Evolutionary conservation across 805 yeast genomes (phyloP).

Genomic region (Candida ovalis): DNA sequence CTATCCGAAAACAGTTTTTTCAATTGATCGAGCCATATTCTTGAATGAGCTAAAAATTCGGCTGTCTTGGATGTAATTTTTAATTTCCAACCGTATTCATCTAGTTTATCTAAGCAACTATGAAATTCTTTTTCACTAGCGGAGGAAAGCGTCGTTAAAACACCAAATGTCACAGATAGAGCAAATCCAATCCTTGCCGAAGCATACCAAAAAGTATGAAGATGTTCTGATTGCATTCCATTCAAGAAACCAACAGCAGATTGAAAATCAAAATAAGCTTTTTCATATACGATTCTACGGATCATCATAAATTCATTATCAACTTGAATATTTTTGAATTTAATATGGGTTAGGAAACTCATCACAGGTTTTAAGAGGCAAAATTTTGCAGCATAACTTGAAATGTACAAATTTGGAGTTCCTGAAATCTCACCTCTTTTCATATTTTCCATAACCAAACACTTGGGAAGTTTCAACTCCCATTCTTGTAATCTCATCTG

Average conservation of each 20-base stretch:
- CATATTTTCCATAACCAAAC: slow-evolving; percentile 10
- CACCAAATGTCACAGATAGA: slow-evolving; percentile 10
- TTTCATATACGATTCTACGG: slow-evolving; percentile 7
- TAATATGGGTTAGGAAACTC: slow-evolving; percentile 6
- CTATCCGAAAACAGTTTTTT: slow-evolving; percentile 1
- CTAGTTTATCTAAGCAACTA: slow-evolving; percentile 10
- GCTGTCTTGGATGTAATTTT: slow-evolving; percentile 16
- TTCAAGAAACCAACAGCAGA: slow-evolving; percentile 12
- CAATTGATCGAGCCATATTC: slow-evolving; percentile 16
- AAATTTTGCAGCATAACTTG: slow-evolving; percentile 8
- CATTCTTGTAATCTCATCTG: slow-evolving; percentile 12
- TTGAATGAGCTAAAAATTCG: slow-evolving; percentile 13
- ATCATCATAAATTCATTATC: slow-evolving; percentile 9
- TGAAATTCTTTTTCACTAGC: slow-evolving; percentile 3
- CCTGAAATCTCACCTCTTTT: slow-evolving; percentile 15
- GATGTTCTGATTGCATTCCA: slow-evolving; percentile 16
- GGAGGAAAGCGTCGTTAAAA: slow-evolving; percentile 7
- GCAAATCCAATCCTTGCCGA: slow-evolving; percentile 13
- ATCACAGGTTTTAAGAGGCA: slow-evolving; percentile 14
- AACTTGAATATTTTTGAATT: slow-evolving; percentile 2
- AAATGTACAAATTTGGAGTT: slow-evolving; percentile 12
- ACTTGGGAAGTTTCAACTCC: slow-evolving; percentile 10
- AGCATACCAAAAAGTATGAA: slow-evolving; percentile 19
- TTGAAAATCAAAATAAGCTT: slow-evolving; percentile 11
- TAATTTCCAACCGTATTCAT: slow-evolving; percentile 17